These are phyloP conservation scores for Trichosporon sp. DNA, from an alignment of 1,284 basidiomycete genomes.

Conservation along the genomic window DNA sequence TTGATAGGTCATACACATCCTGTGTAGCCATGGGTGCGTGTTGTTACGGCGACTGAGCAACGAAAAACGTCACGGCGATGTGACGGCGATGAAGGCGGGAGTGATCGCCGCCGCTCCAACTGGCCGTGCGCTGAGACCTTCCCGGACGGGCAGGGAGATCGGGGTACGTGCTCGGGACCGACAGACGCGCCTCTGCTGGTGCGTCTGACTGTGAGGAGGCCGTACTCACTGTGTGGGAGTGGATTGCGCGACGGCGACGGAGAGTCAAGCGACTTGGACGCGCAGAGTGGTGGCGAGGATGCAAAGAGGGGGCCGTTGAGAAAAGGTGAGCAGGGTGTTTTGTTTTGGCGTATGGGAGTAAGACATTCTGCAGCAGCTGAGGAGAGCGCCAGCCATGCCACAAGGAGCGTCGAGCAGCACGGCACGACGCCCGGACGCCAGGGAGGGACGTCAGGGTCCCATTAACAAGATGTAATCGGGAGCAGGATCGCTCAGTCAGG, in stretches of 20 bases:
- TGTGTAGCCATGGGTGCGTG: neutral
- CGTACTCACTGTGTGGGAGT: neutral
- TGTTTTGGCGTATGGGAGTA: neutral
- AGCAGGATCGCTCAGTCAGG: neutral
- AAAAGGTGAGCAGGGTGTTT: neutral
- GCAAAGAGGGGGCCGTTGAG: neutral
- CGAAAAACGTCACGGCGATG: neutral
- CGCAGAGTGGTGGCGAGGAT: neutral
- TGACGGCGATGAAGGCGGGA: neutral
- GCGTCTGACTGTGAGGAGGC: neutral
- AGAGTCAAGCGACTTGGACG: neutral
- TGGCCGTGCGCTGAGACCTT: neutral
- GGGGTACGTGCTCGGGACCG: neutral
- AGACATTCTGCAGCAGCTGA: neutral
- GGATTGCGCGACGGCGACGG: neutral
- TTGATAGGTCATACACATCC: neutral
- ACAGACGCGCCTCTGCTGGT: neutral
- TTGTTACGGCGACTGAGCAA: neutral
- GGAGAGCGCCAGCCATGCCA: neutral
- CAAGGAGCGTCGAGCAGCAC: neutral
- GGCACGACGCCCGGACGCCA: neutral
- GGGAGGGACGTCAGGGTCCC: neutral
- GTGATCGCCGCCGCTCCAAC: neutral
- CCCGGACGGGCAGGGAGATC: neutral
- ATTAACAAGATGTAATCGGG: neutral